Conservation (phyloP, 2,329 filamentous ascomycete genomes). For the Neofusicoccum laricinum region DNA sequence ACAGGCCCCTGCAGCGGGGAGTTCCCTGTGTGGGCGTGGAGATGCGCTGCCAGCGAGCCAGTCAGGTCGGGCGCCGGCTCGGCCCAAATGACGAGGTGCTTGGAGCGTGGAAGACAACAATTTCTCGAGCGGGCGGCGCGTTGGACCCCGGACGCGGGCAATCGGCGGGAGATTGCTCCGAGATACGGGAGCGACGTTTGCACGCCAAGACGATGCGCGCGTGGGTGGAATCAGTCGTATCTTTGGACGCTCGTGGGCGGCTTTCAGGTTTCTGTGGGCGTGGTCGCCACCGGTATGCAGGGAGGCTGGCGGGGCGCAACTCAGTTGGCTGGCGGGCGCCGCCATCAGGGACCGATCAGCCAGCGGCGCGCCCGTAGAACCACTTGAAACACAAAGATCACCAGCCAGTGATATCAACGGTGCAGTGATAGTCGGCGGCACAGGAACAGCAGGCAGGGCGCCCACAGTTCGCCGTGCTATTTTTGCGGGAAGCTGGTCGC, state of each 20-base stretch:
- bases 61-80: not conserved
- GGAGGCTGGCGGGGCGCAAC: not conserved
- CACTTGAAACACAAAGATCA: constrained; percentile 12
- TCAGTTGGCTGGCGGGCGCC: not conserved
- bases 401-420: constrained; percentile 11
- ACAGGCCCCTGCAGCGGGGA: not conserved
- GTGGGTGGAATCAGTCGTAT: not conserved
- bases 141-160: not conserved
- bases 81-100: not conserved
- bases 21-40: not conserved
- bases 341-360: constrained; percentile 10
- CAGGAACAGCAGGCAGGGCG: constrained; percentile 7
- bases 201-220: constrained; percentile 2
- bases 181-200: not conserved
- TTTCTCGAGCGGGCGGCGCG: not conserved
- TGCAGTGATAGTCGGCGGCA: constrained; percentile 12
- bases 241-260: not conserved
- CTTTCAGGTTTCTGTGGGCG: not conserved
- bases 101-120: not conserved
- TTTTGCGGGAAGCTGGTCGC: not conserved
- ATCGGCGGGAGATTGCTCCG: constrained; percentile 13
- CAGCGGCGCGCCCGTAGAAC: constrained; percentile 14
- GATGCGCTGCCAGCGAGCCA: not conserved
- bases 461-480: constrained; percentile 9
- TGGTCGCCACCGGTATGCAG: constrained; percentile 7